phyloP scores from a whole-genome alignment of 305 asterid species.

The Solanum hybrid region DNA sequence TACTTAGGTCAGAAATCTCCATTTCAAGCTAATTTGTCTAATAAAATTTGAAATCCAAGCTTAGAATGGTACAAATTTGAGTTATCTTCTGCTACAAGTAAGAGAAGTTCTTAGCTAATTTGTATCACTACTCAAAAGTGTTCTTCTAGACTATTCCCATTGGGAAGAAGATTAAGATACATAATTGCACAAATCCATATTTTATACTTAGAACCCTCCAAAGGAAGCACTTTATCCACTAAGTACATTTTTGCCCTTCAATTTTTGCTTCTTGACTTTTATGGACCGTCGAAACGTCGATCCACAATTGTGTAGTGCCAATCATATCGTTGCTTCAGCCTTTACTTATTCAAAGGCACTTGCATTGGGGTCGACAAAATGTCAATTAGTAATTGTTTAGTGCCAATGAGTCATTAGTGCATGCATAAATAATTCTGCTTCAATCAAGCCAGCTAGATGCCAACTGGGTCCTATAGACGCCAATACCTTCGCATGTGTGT shows the following conservation, averaged over 20 bases:
- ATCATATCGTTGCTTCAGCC: background rate
- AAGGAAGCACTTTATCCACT: background rate
- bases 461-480: background rate
- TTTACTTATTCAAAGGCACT: background rate
- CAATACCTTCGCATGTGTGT: background rate
- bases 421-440: background rate
- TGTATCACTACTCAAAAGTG: background rate
- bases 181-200: background rate
- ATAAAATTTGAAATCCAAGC: background rate
- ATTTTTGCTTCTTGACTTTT: background rate
- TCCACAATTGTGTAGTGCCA: background rate
- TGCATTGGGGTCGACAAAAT: background rate
- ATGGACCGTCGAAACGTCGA: background rate
- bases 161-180: background rate
- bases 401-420: background rate
- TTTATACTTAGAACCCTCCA: background rate
- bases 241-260: background rate
- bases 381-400: too few relatives aligned
- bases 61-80: background rate
- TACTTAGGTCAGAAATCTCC: background rate
- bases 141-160: background rate
- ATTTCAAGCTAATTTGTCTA: background rate
- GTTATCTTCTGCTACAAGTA: background rate
- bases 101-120: background rate
- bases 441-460: background rate